Percentiles rank a stretch among this genome's conserved stretches.
These are phyloP conservation scores for Phytophthora crassamura DNA, from an alignment of 352 stramenopile genomes.

Conservation along the genomic window DNA sequence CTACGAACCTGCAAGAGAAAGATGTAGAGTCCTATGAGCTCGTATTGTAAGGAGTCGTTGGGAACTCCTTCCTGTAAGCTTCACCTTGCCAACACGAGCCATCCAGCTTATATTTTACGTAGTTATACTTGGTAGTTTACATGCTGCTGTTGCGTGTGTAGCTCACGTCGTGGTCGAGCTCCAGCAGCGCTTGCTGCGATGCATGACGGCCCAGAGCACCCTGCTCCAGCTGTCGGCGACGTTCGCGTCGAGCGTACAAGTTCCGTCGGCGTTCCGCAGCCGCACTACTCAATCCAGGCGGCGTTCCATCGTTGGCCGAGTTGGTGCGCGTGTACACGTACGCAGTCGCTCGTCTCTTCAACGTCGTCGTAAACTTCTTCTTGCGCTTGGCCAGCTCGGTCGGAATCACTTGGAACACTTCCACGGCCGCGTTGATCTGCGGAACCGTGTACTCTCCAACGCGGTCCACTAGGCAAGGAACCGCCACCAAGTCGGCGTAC, in stretches of 20 bases:
- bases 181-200: constrained; percentile 23
- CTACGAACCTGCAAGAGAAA: constrained; percentile 18
- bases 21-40: constrained; percentile 29
- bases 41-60: constrained; percentile 18
- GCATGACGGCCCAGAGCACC: constrained; percentile 27
- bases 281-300: constrained; percentile 23
- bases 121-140: constrained; percentile 34
- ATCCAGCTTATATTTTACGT: constrained; percentile 15
- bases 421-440: constrained; percentile 43
- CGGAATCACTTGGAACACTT: constrained; percentile 53
- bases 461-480: constrained; percentile 38
- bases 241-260: constrained; percentile 40
- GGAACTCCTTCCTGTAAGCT: constrained; percentile 24
- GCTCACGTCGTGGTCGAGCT: constrained; percentile 7
- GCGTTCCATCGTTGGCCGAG: constrained; percentile 14
- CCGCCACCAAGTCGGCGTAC: constrained; percentile 49
- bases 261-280: constrained; percentile 35
- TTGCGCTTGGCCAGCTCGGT: constrained; percentile 41
- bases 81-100: no score
- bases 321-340: constrained; percentile 7
- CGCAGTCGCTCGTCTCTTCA: constrained; percentile 32
- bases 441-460: constrained; percentile 52
- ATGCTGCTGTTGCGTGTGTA: constrained; percentile 25
- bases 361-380: constrained; percentile 44
- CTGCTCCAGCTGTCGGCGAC: constrained; percentile 35